Evolutionary conservation across 257 asterid species (phyloP).

Genomic region (Thymus mandschuricus): DNA sequence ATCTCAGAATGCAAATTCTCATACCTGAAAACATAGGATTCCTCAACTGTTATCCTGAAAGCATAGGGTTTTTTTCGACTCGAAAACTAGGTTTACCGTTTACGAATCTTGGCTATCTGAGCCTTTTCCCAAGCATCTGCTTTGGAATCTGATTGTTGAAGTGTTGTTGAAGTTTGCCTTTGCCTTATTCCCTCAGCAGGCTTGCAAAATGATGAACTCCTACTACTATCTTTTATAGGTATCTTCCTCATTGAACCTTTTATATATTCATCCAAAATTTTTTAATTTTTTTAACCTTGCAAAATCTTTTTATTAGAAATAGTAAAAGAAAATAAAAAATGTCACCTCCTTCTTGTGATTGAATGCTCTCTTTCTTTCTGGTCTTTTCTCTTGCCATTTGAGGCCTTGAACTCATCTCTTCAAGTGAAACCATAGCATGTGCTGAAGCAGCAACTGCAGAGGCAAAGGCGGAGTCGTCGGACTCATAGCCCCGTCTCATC

Average conservation of each 20-base stretch:
- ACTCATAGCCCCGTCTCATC: constrained; percentile 40
- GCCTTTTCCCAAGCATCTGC: constrained; percentile 73
- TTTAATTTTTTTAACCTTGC: not conserved
- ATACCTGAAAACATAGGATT: constrained; percentile 44
- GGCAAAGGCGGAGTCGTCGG: constrained; percentile 48
- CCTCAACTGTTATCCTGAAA: no score
- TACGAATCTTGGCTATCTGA: constrained; percentile 55
- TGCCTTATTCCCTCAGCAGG: constrained; percentile 42
- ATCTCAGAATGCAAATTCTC: constrained; percentile 50
- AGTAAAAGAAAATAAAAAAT: not conserved
- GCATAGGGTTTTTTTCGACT: no score
- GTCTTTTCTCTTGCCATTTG: constrained; percentile 29
- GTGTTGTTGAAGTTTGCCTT: constrained; percentile 35
- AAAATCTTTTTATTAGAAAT: not conserved
- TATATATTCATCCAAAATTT: not conserved
- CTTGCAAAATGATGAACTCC: constrained; percentile 36
- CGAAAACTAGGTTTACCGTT: constrained; percentile 39
- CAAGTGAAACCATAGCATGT: constrained; percentile 53
- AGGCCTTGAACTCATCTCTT: constrained; percentile 28
- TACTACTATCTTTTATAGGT: constrained; percentile 31
- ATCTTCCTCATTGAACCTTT: constrained; percentile 43
- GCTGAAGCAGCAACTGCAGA: constrained; percentile 74
- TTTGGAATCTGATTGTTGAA: constrained; percentile 36
- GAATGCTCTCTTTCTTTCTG: constrained; percentile 37
- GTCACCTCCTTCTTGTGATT: constrained; percentile 42